Base-by-base conservation (phyloP, 2,329 filamentous ascomycete species). In the Neodidymelliopsis sp. region DNA sequence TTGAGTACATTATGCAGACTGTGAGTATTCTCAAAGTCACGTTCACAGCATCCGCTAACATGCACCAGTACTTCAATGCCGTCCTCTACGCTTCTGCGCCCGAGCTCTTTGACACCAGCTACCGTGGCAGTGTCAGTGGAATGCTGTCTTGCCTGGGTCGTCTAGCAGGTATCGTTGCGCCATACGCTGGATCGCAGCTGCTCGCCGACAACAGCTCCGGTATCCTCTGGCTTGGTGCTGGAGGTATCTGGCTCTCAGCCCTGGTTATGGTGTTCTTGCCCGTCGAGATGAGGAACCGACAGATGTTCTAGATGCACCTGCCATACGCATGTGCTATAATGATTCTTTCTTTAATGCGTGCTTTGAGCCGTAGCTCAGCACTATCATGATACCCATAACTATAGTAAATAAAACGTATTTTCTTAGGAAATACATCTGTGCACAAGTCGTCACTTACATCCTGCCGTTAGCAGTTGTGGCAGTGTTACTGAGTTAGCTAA, bases 1-100 rank as follows among this genome's bases (percentile, higher is more conserved):
- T 67, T 6, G 64, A 67, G 35, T 67, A 67, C 37, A 62, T 67
- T n/a, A 67, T 67, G 64, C 64, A 67, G 41, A 67, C 64, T 19
- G 63, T 65, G 43, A 53, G 60, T 52, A 3, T 4, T 4, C 1
- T 3, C 3, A 7, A 7, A 19, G 2, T n/a, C 2, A 7, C 13
- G 5, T 12, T 4, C 2, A 6, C 5, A 10, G 8, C 18, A 4
- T 22, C 6, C 7, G 15, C 45, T 45, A 22, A 49, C 36, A 2
- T 1, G 6, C 0, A 13, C 1, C 12, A 66, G 61, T 67, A 65
- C 20, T 67, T 67, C 47, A 67, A 67, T 16, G 64, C 64, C 3
- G 63, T 67, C 3, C 46, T 67, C 2, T 67, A 67, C 24, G 64
- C 64, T 1, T 67, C 64, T 16, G 64, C 63, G 2, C 64, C 64